A percentile compares a stretch with the other conserved stretches of the same genome.
phyloP scores from a whole-genome alignment of 805 yeast genomes.

The Nakazawaea ambrosiae region DNA sequence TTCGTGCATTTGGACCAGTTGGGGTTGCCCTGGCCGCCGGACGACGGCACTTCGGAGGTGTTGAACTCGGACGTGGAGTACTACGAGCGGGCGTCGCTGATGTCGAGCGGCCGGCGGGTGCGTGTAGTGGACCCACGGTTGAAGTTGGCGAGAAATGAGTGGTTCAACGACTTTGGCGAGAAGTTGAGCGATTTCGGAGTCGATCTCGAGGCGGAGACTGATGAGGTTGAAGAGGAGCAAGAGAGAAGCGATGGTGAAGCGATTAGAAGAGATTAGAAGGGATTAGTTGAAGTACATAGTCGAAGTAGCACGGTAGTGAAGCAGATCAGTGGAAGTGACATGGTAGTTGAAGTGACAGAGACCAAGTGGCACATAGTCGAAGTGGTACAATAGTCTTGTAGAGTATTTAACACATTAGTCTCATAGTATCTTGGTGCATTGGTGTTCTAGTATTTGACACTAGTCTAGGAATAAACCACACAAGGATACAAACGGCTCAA shows the following conservation, averaged over 20 bases:
- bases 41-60: conserved; percentile 46
- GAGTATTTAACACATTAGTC: too few species aligned
- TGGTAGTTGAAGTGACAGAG: too few species aligned
- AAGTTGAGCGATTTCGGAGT: conserved; percentile 81
- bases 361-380: too few species aligned
- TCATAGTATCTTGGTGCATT: too few species aligned
- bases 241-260: conserved; percentile 9
- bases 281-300: not conserved
- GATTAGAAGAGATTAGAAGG: too few species aligned
- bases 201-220: conserved; percentile 57
- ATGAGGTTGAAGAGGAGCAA: conserved; percentile 14
- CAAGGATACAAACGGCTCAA: too few species aligned
- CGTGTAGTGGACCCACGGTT: conserved; percentile 26
- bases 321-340: not conserved
- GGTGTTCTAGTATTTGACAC: too few species aligned
- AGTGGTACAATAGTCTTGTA: too few species aligned
- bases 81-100: conserved; percentile 12
- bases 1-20: conserved; percentile 49
- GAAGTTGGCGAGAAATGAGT: conserved; percentile 35
- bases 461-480: too few species aligned
- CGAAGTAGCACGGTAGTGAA: not conserved
- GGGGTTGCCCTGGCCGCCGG: conserved; percentile 90
- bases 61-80: conserved; percentile 7
- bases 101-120: not conserved
- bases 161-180: conserved; percentile 84